A percentile compares a stretch with the other conserved stretches of the same genome.
Conservation (phyloP, 1,284 basidiomycete species). For the Pyrrhoderma lamaoense region DNA sequence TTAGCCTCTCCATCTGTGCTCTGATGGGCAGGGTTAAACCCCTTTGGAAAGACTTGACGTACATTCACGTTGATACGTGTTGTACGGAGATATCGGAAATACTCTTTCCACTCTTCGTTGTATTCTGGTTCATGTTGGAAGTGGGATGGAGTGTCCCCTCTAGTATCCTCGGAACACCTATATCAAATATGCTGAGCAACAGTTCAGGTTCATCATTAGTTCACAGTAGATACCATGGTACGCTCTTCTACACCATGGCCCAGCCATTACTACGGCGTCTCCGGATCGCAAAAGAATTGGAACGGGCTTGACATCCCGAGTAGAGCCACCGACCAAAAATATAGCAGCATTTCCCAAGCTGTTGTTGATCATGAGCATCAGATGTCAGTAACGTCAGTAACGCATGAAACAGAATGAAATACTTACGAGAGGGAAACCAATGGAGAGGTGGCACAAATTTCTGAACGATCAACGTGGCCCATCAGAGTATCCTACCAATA, state of each 20-base stretch:
- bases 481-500: constrained; percentile 76
- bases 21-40: constrained; percentile 39
- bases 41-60: constrained; percentile 76
- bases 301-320: constrained; percentile 67
- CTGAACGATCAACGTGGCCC: constrained; percentile 90
- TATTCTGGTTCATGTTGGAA: constrained; percentile 32
- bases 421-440: constrained; percentile 85
- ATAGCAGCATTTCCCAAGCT: constrained; percentile 82
- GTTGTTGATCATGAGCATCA: background rate
- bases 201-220: background rate
- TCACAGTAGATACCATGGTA: constrained; percentile 64
- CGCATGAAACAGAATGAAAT: background rate
- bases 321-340: constrained; percentile 81
- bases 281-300: constrained; percentile 81
- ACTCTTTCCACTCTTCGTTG: constrained; percentile 45
- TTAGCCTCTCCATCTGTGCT: no score
- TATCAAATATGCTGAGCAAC: background rate
- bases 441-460: constrained; percentile 78
- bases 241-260: constrained; percentile 70
- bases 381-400: background rate
- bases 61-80: constrained; percentile 87
- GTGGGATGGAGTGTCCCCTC: constrained; percentile 69
- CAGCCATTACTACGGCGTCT: constrained; percentile 89
- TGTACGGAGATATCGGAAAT: constrained; percentile 54
- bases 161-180: constrained; percentile 83